Evolutionary conservation across 148 eudicot species (phyloP).

Genomic region (Vaccinium vitisidaea): DNA sequence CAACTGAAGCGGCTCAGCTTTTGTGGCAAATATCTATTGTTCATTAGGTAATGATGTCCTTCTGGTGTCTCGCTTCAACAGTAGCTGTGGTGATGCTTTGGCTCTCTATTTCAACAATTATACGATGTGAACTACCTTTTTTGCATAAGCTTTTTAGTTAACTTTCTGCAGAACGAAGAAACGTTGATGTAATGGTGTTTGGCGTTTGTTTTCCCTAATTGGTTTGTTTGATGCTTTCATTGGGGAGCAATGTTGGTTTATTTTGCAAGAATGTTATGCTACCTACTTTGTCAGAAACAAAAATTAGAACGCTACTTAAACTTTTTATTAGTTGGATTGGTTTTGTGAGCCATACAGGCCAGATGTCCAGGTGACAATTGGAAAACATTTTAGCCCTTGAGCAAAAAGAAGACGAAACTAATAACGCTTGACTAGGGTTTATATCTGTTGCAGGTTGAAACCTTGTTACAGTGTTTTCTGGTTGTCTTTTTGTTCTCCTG

Average conservation of each 20-base stretch:
- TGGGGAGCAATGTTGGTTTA: neutral
- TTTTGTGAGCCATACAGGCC: neutral
- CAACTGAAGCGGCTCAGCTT: conserved; percentile 18
- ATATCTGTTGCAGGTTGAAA: neutral
- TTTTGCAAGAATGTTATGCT: neutral
- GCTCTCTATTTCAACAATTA: neutral
- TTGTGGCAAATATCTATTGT: conserved; percentile 12
- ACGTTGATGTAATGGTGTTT: neutral
- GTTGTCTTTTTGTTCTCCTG: no score
- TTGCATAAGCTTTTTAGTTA: neutral
- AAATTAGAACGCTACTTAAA: neutral
- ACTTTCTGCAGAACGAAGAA: neutral
- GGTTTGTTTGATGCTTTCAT: neutral
- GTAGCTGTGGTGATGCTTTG: neutral
- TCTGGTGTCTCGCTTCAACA: neutral
- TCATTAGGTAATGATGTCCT: neutral
- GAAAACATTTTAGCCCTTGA: neutral
- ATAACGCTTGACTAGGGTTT: neutral
- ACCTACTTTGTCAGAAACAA: neutral
- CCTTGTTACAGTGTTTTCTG: neutral
- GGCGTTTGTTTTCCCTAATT: neutral
- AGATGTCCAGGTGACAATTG: neutral
- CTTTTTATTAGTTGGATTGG: neutral
- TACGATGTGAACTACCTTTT: neutral
- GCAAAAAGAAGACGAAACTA: neutral